These are phyloP conservation scores for Metarhizium guizhouense DNA, from an alignment of 2,329 filamentous ascomycete genomes.

Conservation along the genomic window DNA sequence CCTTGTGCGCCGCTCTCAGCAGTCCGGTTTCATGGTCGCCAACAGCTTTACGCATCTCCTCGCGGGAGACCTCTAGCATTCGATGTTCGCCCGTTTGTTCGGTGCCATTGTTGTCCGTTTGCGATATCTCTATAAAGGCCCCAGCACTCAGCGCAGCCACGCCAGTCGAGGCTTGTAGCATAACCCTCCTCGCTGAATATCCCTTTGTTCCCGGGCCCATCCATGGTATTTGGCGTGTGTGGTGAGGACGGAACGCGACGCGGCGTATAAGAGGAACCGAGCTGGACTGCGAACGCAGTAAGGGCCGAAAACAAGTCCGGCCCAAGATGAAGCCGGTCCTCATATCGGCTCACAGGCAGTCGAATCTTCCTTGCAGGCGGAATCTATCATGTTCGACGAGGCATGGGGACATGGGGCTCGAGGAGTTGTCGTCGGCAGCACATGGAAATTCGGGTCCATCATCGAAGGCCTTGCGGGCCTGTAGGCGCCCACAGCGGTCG, in stretches of 20 bases:
- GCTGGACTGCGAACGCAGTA: conserved; percentile 19
- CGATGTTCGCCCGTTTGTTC: conserved; percentile 67
- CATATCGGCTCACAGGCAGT: conserved; percentile 29
- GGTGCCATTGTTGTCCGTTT: conserved; percentile 39
- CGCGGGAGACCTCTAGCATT: conserved; percentile 75
- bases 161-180: conserved; percentile 31
- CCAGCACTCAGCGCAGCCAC: conserved; percentile 40
- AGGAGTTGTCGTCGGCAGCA: background rate
- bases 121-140: conserved; percentile 49
- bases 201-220: conserved; percentile 1
- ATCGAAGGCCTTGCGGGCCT: background rate
- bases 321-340: conserved; percentile 32
- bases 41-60: conserved; percentile 66
- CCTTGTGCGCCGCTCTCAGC: conserved; percentile 44
- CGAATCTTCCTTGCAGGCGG: conserved; percentile 1
- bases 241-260: conserved; percentile 16
- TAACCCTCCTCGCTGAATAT: conserved; percentile 14
- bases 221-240: conserved; percentile 18
- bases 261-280: conserved; percentile 12
- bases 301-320: conserved; percentile 34
- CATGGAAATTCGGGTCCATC: background rate
- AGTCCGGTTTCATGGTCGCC: conserved; percentile 53
- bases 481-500: background rate
- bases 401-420: background rate
- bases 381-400: conserved; percentile 11